phyloP scores from a whole-genome alignment of 2,329 filamentous ascomycete species.

The Trichophyton simii region DNA sequence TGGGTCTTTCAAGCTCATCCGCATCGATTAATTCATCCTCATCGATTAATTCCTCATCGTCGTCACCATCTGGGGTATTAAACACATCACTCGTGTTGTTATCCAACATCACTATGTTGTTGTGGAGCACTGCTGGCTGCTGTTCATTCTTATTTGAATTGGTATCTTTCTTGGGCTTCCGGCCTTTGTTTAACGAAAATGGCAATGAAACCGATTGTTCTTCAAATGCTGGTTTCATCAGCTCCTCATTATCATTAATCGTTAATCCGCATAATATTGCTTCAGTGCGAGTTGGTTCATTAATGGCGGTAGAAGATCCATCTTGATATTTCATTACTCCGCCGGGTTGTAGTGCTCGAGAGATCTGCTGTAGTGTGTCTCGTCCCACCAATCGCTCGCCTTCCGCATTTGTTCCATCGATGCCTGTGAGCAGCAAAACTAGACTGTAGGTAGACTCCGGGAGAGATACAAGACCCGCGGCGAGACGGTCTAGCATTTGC shows the following conservation, averaged over 20 bases:
- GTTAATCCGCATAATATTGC: conserved; percentile 73
- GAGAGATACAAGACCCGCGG: conserved; percentile 66
- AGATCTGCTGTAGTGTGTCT: conserved; percentile 42
- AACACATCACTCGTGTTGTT: neutral
- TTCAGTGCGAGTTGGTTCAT: conserved; percentile 51
- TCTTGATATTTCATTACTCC: conserved; percentile 37
- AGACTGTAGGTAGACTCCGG: conserved; percentile 68
- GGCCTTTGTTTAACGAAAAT: neutral
- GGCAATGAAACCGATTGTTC: conserved; percentile 23
- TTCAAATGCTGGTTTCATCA: conserved; percentile 59
- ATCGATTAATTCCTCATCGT: conserved; percentile 71
- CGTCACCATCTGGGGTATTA: conserved; percentile 27
- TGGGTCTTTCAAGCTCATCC: conserved; percentile 64
- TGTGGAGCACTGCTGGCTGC: neutral
- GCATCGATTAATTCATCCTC: conserved; percentile 78
- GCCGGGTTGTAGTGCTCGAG: neutral
- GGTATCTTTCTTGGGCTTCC: neutral
- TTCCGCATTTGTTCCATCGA: conserved; percentile 1
- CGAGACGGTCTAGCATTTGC: conserved; percentile 93
- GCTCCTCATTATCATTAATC: conserved; percentile 45
- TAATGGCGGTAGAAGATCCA: conserved; percentile 10
- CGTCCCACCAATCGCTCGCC: conserved; percentile 49
- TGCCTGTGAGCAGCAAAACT: conserved; percentile 69
- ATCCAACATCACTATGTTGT: neutral
- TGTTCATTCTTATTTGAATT: neutral